Conservation (phyloP, 176 grass and related monocot genomes). For the Musa beccarii region DNA sequence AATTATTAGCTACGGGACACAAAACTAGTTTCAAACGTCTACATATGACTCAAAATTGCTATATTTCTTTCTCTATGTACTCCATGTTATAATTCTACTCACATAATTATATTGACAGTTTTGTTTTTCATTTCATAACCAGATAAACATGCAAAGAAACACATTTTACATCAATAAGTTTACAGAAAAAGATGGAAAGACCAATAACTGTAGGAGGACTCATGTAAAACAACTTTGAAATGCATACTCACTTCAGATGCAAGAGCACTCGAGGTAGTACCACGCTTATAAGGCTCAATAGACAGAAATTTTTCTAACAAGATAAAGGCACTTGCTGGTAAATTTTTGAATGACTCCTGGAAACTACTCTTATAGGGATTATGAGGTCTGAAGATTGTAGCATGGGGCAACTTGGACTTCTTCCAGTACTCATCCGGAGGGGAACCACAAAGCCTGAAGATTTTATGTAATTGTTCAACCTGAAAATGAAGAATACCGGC, state of each 20-base stretch:
- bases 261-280: constrained; percentile 56
- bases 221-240: constrained; percentile 4
- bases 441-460: constrained; percentile 96
- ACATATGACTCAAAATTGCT: background rate
- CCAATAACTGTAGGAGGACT: too few relatives aligned
- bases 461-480: constrained; percentile 98
- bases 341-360: constrained; percentile 39
- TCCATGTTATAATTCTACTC: too few relatives aligned
- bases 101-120: too few relatives aligned
- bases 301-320: constrained; percentile 77
- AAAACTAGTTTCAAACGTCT: background rate
- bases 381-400: constrained; percentile 76
- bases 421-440: constrained; percentile 92
- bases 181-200: too few relatives aligned
- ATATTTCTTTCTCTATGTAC: background rate
- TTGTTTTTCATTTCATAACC: too few relatives aligned
- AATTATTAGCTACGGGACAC: background rate
- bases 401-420: constrained; percentile 77
- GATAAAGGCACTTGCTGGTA: constrained; percentile 52
- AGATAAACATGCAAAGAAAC: too few relatives aligned
- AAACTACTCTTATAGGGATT: constrained; percentile 59
- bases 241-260: constrained; percentile 51
- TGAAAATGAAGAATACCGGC: constrained; percentile 24
- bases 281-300: constrained; percentile 79
- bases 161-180: too few relatives aligned